Base-by-base conservation (phyloP, 1,284 basidiomycete species). In the Heterobasidion irregulare region DNA sequence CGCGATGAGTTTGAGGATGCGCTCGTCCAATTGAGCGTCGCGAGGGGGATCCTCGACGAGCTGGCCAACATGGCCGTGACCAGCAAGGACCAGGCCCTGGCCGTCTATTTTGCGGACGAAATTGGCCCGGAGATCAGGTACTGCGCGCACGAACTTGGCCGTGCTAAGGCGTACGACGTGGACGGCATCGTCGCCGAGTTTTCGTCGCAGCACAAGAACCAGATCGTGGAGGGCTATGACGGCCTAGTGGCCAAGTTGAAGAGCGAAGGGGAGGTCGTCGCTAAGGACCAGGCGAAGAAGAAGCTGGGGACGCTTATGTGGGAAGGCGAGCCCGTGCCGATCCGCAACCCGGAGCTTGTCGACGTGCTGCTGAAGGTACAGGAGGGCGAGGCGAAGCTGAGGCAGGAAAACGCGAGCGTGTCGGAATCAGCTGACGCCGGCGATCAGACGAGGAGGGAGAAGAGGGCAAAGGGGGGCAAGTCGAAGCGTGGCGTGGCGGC, bases 51-150 rank as follows among this genome's bases (percentile, higher is more conserved):
- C 16, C 75, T 98, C 54, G 84, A 87, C 56, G 78, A 81, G 32
- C 76, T 98, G 9, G 85, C 88, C 1, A 72, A 76, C 26, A 72
- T 76, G 12, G 88, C 89, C 2, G 68, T 70, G n/a, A 86, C 85
- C n/a, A 94, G 92, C 63, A 83, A 89, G 47, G 89, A 93, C 55
- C 92, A 97, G 70, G 96, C 95, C 0, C 79, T 98, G 6, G 91
- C 93, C 10, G 80, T 83, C 36, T 79, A 92, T 52, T 92, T 92
- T 65, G 80, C 88, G 16, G 95, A 98, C 67, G 85, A 89, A 58
- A 84, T 94, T 58, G 88, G 92, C 46, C 93, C 96, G 0, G 86
- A 97, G 70, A 92, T 98, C 58, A 79, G 96, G 52, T 90, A 94
- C 72, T 92, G 89, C 61, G 94, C 94, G 0, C 96, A 98, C 67